Conservation (phyloP, 257 asterid genomes). For the Solanum chmielewskii region DNA sequence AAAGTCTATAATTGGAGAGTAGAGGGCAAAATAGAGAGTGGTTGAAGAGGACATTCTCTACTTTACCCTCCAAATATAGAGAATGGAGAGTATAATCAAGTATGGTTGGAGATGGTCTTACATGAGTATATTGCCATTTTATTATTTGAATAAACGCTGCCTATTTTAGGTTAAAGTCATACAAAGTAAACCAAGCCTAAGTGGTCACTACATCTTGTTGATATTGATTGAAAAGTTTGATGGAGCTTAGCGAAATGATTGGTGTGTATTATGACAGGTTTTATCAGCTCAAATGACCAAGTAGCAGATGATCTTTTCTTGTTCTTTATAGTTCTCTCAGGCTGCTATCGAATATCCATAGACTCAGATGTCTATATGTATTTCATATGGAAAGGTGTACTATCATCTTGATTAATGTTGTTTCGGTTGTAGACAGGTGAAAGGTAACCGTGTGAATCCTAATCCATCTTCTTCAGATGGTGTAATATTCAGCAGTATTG, state of each 20-base stretch:
- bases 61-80: no score
- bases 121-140: not conserved
- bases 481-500: not conserved
- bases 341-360: not conserved
- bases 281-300: not conserved
- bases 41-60: no score
- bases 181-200: not conserved
- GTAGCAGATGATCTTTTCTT: not conserved
- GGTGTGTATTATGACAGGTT: not conserved
- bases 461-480: not conserved
- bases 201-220: not conserved
- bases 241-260: not conserved
- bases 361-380: not conserved
- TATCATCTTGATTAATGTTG: not conserved
- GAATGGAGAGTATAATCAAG: no score
- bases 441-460: not conserved
- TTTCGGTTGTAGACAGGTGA: not conserved
- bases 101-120: no score
- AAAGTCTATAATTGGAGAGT: no score
- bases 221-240: not conserved
- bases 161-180: not conserved
- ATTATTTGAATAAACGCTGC: not conserved
- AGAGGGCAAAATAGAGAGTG: no score
- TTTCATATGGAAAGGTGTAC: not conserved
- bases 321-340: not conserved